A percentile compares a stretch with the other conserved stretches of the same genome.
Conservation (phyloP, 306 rosid species). For the Rosa persica region DNA sequence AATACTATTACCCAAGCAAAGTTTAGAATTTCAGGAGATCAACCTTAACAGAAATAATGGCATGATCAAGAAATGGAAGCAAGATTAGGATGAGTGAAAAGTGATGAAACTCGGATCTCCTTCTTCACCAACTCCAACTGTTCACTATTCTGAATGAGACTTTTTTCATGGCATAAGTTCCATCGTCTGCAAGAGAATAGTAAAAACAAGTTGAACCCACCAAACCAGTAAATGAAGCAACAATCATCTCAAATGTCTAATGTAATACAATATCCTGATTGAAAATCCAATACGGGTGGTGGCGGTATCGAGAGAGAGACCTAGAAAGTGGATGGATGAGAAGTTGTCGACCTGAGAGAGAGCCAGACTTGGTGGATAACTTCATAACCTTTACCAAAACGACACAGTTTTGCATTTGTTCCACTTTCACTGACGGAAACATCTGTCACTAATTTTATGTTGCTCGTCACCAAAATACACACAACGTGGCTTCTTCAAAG, state of each 20-base stretch:
- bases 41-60: conserved; percentile 91
- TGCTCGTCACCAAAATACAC: too few relatives aligned
- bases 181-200: conserved; percentile 59
- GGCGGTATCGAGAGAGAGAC: too few relatives aligned
- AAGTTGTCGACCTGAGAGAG: too few relatives aligned
- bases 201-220: neutral
- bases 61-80: conserved; percentile 98
- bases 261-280: too few relatives aligned
- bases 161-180: conserved; percentile 90
- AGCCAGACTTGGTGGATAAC: too few relatives aligned
- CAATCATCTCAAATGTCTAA: neutral
- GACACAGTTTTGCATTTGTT: too few relatives aligned
- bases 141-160: conserved; percentile 84
- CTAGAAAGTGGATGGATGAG: too few relatives aligned
- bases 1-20: neutral
- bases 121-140: conserved; percentile 91
- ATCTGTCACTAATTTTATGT: too few relatives aligned
- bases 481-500: too few relatives aligned
- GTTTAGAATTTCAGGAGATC: neutral
- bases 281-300: too few relatives aligned
- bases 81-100: conserved; percentile 78
- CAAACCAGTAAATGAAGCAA: neutral
- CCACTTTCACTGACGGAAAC: too few relatives aligned
- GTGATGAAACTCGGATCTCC: conserved; percentile 94
- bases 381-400: too few relatives aligned